Evolutionary conservation across 495 filamentous ascomycete genomes (phyloP).

Genomic region (Penicillium malachiteum): DNA sequence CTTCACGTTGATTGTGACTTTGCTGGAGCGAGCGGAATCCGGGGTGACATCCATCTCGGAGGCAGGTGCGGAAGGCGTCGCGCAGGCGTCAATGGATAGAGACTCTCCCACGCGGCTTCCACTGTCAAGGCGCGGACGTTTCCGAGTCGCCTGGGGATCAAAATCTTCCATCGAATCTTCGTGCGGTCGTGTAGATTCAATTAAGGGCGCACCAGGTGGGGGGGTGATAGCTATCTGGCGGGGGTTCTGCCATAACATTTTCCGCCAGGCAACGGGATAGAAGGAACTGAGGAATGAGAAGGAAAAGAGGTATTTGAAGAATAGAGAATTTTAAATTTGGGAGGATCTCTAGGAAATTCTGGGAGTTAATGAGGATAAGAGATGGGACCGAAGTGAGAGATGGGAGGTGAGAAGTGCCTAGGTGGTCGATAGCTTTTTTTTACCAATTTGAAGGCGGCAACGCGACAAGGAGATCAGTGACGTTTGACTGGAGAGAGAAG

Average conservation of each 20-base stretch:
- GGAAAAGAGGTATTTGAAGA: not conserved
- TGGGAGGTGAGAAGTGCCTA: not conserved
- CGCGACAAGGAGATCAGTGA: constrained; percentile 26
- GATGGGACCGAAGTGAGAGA: not conserved
- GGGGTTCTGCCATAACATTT: constrained; percentile 54
- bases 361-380: not conserved
- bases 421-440: constrained; percentile 27
- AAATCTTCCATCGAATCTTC: constrained; percentile 57
- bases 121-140: constrained; percentile 63
- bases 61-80: constrained; percentile 30
- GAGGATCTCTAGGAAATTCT: not conserved
- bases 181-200: constrained; percentile 30
- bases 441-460: constrained; percentile 12
- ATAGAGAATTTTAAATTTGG: not conserved
- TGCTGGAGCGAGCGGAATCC: constrained; percentile 40
- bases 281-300: not conserved
- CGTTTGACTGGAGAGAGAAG: constrained; percentile 24
- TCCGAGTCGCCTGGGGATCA: constrained; percentile 54
- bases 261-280: constrained; percentile 17
- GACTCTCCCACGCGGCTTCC: constrained; percentile 46
- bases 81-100: constrained; percentile 40
- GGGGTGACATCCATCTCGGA: constrained; percentile 31
- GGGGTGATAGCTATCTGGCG: constrained; percentile 50
- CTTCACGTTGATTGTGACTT: constrained; percentile 59
- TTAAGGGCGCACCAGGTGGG: constrained; percentile 40